Evolutionary conservation across 345 rosid genomes (phyloP).

Genomic region (Boechera retrofracta): DNA sequence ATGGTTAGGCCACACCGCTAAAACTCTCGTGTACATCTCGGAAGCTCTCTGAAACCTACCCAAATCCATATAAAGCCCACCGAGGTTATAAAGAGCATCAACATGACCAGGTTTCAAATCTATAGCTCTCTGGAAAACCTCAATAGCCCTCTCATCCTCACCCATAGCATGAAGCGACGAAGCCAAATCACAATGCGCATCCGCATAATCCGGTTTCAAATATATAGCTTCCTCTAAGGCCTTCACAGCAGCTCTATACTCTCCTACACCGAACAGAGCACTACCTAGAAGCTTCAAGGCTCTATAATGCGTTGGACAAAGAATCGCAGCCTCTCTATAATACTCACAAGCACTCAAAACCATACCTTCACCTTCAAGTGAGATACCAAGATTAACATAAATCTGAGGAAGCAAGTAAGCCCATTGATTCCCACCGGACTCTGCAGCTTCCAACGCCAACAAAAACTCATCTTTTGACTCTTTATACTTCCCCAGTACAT

Average conservation of each 20-base stretch:
- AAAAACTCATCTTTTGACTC: slow-evolving; percentile 90
- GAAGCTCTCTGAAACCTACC: slow-evolving; percentile 97
- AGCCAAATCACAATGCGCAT: slow-evolving; percentile 97
- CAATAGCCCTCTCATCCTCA: slow-evolving; percentile 93
- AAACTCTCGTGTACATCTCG: slow-evolving; percentile 91
- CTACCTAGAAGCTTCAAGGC: slow-evolving; percentile 95
- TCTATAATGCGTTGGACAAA: slow-evolving; percentile 95
- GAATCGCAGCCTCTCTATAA: slow-evolving; percentile 97
- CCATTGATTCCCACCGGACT: slow-evolving; percentile 95
- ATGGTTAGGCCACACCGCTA: slow-evolving; percentile 91
- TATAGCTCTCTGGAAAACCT: slow-evolving; percentile 94
- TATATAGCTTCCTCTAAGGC: slow-evolving; percentile 96
- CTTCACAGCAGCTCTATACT: slow-evolving; percentile 93
- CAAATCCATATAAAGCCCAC: slow-evolving; percentile 96
- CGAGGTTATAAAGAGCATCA: slow-evolving; percentile 89
- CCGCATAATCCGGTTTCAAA: slow-evolving; percentile 91
- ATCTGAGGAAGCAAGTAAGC: slow-evolving; percentile 92
- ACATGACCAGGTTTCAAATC: slow-evolving; percentile 96
- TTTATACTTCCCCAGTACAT: slow-evolving; percentile 72
- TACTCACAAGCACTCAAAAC: slow-evolving; percentile 97
- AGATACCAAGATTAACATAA: slow-evolving; percentile 91
- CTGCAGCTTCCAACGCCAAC: slow-evolving; percentile 86
- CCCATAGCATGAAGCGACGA: slow-evolving; percentile 91
- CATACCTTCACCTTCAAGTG: slow-evolving; percentile 98
- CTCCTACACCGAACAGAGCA: slow-evolving; percentile 97